Base-by-base conservation (phyloP, 2,329 filamentous ascomycete species). In the Plenodomus biglobosus region DNA sequence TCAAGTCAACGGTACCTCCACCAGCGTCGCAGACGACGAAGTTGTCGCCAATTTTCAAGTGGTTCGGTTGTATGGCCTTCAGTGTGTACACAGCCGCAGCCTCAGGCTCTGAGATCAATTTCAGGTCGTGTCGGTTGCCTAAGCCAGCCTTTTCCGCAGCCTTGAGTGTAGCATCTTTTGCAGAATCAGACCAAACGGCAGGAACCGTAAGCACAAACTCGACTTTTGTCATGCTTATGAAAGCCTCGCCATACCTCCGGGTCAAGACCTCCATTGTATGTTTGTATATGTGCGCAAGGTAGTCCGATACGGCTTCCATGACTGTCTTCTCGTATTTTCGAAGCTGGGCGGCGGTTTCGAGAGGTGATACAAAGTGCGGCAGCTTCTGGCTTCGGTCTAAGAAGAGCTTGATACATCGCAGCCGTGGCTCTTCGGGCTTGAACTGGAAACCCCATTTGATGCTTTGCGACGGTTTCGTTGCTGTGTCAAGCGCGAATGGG, bases 381-480 rank as follows among this genome's bases (percentile, higher is more conserved):
- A 92, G 78, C 70, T 89, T 89, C 71, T 92, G 88, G 37, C 86
- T 85, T 18, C 87, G 83, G 69, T 92, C 88, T 30, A 92, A 84
- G 64, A 92, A 91, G 19, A 92, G 80, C 76, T 92, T 92, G 76
- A 92, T 90, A 68, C 88, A 92, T 10, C 87, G 85, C 21, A 92
- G 79, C 17, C 88, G 82, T 38, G 85, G 80, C 70, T 90, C 86
- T 63, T 90, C 86, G 1, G 88, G 87, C 62, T 84, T 85, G 77
- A 91, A 89, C 68, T 92, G 87, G 68, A 91, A 92, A 0, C 88
- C 88, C 88, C 88, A 92, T 82, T 86, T 87, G 43, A 76, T 71
- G 8, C 52, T 56, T 54, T 56, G 54, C 24, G 56, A 17, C 21
- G 64, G 48, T 38, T 65, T 61, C 21, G 50, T 21, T 15, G 47